Percentiles rank a stretch among this genome's conserved stretches.
phyloP scores from a whole-genome alignment of 1,284 basidiomycete species.

The Pterulicium gracile region DNA sequence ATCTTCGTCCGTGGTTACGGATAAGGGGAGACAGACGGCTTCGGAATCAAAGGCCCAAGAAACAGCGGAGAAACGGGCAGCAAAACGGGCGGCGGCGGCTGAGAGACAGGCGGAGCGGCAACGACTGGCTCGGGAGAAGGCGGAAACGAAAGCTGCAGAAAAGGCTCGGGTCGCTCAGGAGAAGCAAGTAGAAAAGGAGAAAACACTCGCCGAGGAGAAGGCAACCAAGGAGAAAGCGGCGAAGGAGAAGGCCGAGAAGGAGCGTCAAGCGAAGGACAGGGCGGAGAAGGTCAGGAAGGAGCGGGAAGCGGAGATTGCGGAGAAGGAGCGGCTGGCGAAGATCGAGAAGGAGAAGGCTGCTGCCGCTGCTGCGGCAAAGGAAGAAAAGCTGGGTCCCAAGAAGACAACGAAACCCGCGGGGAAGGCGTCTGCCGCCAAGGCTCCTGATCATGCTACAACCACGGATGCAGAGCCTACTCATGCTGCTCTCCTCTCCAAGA shows the following conservation, averaged over 20 bases:
- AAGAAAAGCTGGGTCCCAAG: slow-evolving; percentile 14
- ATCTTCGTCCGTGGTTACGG: neutral
- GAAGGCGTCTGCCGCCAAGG: slow-evolving; percentile 14
- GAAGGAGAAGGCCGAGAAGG: slow-evolving; percentile 32
- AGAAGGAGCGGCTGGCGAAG: slow-evolving; percentile 28
- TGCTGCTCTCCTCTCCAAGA: slow-evolving; percentile 63
- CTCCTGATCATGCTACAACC: slow-evolving; percentile 14
- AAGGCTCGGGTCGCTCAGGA: slow-evolving; percentile 23
- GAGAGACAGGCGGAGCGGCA: slow-evolving; percentile 51
- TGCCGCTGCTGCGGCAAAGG: slow-evolving; percentile 16
- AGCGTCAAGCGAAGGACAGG: slow-evolving; percentile 26
- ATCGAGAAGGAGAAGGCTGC: slow-evolving; percentile 25
- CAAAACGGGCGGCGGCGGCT: slow-evolving; percentile 50
- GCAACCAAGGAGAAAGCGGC: slow-evolving; percentile 33
- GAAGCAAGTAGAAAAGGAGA: slow-evolving; percentile 44
- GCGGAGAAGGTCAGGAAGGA: slow-evolving; percentile 20
- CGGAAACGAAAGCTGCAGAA: slow-evolving; percentile 2
- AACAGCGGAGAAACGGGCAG: slow-evolving; percentile 44
- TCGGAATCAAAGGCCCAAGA: slow-evolving; percentile 31
- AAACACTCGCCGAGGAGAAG: slow-evolving; percentile 37
- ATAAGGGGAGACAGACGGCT: slow-evolving; percentile 20
- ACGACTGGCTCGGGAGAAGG: slow-evolving; percentile 21
- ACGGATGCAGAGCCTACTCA: slow-evolving; percentile 32
- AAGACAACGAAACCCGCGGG: slow-evolving; percentile 17
- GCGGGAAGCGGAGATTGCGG: slow-evolving; percentile 23